These are phyloP conservation scores for Trifolium repens DNA, from an alignment of 306 rosid species.

Conservation along the genomic window DNA sequence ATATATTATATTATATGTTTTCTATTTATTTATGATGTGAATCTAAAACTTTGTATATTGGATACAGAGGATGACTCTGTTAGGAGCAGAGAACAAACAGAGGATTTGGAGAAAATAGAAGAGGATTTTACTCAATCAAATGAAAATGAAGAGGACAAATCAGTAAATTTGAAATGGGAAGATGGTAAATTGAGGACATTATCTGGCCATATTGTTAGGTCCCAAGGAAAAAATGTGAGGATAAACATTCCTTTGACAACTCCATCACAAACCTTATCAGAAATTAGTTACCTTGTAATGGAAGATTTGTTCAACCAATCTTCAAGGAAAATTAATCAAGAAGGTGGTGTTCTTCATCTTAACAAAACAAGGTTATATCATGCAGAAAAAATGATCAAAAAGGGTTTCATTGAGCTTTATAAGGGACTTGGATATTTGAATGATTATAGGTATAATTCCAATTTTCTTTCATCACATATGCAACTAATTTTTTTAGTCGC, in stretches of 20 bases:
- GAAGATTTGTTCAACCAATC: slow-evolving; percentile 83
- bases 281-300: slow-evolving; percentile 78
- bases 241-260: slow-evolving; percentile 91
- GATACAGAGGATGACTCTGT: slow-evolving; percentile 83
- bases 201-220: slow-evolving; percentile 64
- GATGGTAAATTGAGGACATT: slow-evolving; percentile 62
- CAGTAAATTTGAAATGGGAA: slow-evolving; percentile 55
- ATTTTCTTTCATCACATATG: slow-evolving; percentile 16
- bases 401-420: slow-evolving; percentile 91
- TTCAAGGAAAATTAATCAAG: slow-evolving; percentile 68
- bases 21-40: neutral
- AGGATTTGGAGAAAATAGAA: slow-evolving; percentile 67
- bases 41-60: slow-evolving; percentile 9
- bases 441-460: slow-evolving; percentile 72
- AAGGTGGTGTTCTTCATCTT: slow-evolving; percentile 68
- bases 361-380: slow-evolving; percentile 77
- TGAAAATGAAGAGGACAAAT: slow-evolving; percentile 57
- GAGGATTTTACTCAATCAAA: slow-evolving; percentile 42
- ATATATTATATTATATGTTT: neutral
- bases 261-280: slow-evolving; percentile 87
- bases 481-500: neutral
- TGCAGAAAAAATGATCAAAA: slow-evolving; percentile 94
- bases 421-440: slow-evolving; percentile 90
- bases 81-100: slow-evolving; percentile 59
- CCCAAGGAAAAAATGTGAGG: slow-evolving; percentile 86